Evolutionary conservation across 768 basidiomycete genomes (phyloP).

Genomic region (Lyophyllum semitale): DNA sequence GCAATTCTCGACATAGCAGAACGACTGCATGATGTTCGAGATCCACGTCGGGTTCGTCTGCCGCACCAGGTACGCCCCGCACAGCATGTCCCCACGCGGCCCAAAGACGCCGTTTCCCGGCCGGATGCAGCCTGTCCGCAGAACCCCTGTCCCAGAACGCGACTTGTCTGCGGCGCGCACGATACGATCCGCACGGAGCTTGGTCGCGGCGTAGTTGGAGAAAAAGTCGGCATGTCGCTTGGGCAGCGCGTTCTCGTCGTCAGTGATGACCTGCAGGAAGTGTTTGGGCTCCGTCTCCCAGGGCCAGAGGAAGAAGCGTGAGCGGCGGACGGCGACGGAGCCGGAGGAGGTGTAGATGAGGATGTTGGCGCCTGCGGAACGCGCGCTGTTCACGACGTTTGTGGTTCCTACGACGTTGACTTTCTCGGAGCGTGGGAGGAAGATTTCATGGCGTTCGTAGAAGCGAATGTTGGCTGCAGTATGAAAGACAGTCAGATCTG

Average conservation of each 20-base stretch:
- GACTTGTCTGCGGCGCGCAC: constrained; percentile 40
- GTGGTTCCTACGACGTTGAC: constrained; percentile 71
- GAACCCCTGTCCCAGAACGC: constrained; percentile 26
- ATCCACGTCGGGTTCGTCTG: constrained; percentile 67
- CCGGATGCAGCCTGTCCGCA: constrained; percentile 75
- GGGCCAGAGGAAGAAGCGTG: constrained; percentile 71
- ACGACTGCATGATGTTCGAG: constrained; percentile 56
- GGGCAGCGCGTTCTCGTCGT: constrained; percentile 56
- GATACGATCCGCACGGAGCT: constrained; percentile 54
- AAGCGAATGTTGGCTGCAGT: constrained; percentile 80
- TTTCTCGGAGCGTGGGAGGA: constrained; percentile 54
- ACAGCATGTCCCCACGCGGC: constrained; percentile 71
- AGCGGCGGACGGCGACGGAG: constrained; percentile 56
- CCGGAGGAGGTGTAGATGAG: constrained; percentile 78
- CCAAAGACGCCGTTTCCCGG: constrained; percentile 81
- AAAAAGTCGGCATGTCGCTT: constrained; percentile 63
- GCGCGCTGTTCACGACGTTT: constrained; percentile 65
- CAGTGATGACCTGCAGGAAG: constrained; percentile 65
- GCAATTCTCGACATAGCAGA: constrained; percentile 77
- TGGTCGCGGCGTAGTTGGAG: constrained; percentile 78
- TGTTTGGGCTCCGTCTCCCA: constrained; percentile 63
- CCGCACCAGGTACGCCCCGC: constrained; percentile 63
- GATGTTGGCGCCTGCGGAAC: constrained; percentile 51
- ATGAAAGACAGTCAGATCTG: constrained; percentile 69
- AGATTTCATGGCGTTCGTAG: constrained; percentile 58